These are phyloP conservation scores for Lentinula lateritia DNA, from an alignment of 768 basidiomycete species.

Conservation along the genomic window DNA sequence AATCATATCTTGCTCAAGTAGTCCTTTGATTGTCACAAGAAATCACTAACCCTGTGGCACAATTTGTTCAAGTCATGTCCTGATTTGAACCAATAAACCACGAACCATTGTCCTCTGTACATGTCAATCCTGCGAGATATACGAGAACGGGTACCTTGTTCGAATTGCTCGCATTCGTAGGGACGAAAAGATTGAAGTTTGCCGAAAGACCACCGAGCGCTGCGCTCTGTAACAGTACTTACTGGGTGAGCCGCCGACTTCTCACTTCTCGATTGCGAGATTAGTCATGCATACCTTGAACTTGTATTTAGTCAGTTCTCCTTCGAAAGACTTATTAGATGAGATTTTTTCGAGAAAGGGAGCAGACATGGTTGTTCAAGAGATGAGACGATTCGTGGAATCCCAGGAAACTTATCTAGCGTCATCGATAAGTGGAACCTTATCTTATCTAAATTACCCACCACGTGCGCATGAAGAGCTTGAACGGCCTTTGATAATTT, in stretches of 20 bases:
- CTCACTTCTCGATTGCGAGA: background rate
- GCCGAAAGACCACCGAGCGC: constrained; percentile 66
- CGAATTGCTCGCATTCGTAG: constrained; percentile 42
- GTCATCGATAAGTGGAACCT: background rate
- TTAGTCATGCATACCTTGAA: constrained; percentile 56
- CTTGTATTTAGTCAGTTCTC: constrained; percentile 81
- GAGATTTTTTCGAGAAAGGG: constrained; percentile 62
- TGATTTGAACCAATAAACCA: background rate
- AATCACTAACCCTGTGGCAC: background rate
- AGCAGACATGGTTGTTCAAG: background rate
- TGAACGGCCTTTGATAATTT: too few relatives aligned
- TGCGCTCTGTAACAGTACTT: constrained; percentile 42
- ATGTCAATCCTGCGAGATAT: constrained; percentile 86
- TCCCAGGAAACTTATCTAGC: background rate
- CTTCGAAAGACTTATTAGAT: constrained; percentile 74
- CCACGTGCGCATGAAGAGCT: background rate
- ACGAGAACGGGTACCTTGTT: constrained; percentile 62
- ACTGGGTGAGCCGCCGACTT: background rate
- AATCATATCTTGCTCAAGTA: background rate
- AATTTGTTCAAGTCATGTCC: background rate
- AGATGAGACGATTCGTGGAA: background rate
- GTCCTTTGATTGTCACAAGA: background rate
- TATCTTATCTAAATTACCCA: background rate
- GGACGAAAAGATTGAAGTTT: constrained; percentile 87
- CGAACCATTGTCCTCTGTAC: constrained; percentile 85